A percentile compares a stretch with the other conserved stretches of the same genome.
phyloP scores from a whole-genome alignment of 2,329 filamentous ascomycete genomes.

The Fusarium odoratissimum region DNA sequence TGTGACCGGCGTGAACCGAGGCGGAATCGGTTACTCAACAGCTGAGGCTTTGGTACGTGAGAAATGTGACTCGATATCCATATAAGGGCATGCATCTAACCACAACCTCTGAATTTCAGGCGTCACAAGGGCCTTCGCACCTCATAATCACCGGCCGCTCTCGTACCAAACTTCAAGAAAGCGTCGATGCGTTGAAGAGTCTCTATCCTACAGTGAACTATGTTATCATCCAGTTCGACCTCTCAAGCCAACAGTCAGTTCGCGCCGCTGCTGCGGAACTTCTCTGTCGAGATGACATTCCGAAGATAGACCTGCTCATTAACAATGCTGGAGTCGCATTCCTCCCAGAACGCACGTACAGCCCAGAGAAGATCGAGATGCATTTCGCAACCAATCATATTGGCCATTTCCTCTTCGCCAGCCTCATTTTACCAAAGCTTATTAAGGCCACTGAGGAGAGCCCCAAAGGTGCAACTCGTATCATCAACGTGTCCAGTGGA shows the following conservation, averaged over 20 bases:
- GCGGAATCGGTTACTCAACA: not conserved
- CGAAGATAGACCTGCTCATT: not conserved
- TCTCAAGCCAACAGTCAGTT: not conserved
- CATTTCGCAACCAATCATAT: not conserved
- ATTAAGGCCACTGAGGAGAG: not conserved
- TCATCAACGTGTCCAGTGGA: not conserved
- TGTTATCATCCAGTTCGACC: not conserved
- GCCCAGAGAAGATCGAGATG: not conserved
- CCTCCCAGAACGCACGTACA: not conserved
- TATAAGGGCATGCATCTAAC: fast-evolving
- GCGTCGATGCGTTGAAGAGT: not conserved
- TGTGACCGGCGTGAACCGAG: not conserved
- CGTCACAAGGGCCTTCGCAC: not conserved
- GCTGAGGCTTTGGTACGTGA: not conserved
- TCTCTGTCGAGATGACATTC: not conserved
- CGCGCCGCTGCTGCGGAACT: not conserved
- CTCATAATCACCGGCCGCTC: not conserved
- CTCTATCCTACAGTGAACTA: not conserved
- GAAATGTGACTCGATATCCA: not conserved
- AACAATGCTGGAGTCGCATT: not conserved
- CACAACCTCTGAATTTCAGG: not conserved
- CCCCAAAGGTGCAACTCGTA: not conserved
- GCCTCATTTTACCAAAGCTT: not conserved
- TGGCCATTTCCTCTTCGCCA: not conserved
- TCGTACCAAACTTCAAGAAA: not conserved